Evolutionary conservation across 1,139 yeast species (phyloP).

Genomic region (Pichia sp.): DNA sequence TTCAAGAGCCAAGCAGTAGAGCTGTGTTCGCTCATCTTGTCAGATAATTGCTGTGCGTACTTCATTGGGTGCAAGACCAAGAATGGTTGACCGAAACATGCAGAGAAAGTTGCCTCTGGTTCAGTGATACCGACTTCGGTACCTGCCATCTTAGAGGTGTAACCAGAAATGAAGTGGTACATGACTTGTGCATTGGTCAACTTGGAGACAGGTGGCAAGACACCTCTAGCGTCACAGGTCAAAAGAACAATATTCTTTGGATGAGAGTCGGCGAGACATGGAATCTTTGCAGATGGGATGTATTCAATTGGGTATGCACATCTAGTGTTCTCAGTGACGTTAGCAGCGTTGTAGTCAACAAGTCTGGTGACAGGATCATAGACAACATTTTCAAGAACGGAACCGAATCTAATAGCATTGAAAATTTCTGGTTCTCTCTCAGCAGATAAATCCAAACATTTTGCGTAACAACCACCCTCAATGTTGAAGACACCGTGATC

Average conservation of each 20-base stretch:
- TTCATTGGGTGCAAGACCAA: constrained; percentile 97
- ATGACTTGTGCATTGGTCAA: constrained; percentile 93
- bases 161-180: constrained; percentile 98
- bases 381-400: constrained; percentile 89
- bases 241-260: constrained; percentile 89
- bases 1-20: constrained; percentile 95
- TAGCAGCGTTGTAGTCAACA: constrained; percentile 77
- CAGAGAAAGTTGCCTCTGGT: constrained; percentile 97
- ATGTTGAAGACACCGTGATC: constrained; percentile 98
- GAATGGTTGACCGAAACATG: constrained; percentile 99
- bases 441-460: constrained; percentile 81
- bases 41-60: constrained; percentile 94
- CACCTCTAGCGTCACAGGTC: constrained; percentile 98
- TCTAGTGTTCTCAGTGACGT: constrained; percentile 95
- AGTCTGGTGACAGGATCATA: constrained; percentile 73
- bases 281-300: constrained; percentile 94
- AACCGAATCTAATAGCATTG: constrained; percentile 90
- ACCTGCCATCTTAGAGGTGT: constrained; percentile 99
- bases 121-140: constrained; percentile 99
- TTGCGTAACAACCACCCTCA: constrained; percentile 99
- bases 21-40: constrained; percentile 82
- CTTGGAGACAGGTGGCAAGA: constrained; percentile 93
- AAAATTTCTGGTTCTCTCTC: constrained; percentile 98
- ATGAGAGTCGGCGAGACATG: constrained; percentile 84
- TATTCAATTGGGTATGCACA: constrained; percentile 98